Evolutionary conservation across 192 early-diverging fungal genomes (phyloP), one percentile per base, ranked within the genome.

Genomic region (Phycomyces nitens): DNA sequence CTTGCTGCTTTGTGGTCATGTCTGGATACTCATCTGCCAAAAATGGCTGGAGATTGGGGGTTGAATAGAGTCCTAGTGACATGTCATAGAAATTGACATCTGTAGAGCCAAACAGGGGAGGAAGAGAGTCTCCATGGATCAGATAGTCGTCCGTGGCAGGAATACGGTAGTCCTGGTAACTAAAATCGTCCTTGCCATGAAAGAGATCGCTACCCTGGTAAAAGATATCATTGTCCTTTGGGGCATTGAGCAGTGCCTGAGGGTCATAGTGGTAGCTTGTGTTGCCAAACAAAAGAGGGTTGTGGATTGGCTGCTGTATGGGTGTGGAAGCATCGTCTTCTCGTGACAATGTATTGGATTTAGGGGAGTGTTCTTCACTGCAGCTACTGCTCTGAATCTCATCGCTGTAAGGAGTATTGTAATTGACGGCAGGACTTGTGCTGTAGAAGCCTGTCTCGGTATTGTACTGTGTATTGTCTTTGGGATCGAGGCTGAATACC

Each of bases 131-230:
- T 11, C 44, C 44, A 11, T 47, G 44, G 18, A 47, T 47, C 12
- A 47, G 44, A 47, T n/a, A 47, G 11, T 47, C 44, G 18, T 47
- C 44, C 15, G 12, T 47, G 15, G 18, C 12, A 47, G 44, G 44
- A 14, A 47, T 11, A 2, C 44, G 44, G 18, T 47, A 47, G 18
- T 47, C 44, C 11, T 47, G 44, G 11, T n/a, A 47, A n/a, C 12
- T 18, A 47, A 59, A 22, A 23, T 59, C 41, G 15, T 59, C 57
- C 22, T 59, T 59, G 41, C 57, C 57, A 59, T 59, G 57, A 4
- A 59, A 59, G 14, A 59, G 57, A 59, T 43, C 40, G 40, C 44
- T 47, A 3, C 1, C 18, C 15, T 18, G 15, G 18, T 47, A 47
- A 47, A 47, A n/a, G 4, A 14, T 1, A 11, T 47, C 11, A 11